Evolutionary conservation across 106 monocot genomes (phyloP), one percentile per base, ranked within the genome.

Genomic region (Dactylorhiza incarnata): DNA sequence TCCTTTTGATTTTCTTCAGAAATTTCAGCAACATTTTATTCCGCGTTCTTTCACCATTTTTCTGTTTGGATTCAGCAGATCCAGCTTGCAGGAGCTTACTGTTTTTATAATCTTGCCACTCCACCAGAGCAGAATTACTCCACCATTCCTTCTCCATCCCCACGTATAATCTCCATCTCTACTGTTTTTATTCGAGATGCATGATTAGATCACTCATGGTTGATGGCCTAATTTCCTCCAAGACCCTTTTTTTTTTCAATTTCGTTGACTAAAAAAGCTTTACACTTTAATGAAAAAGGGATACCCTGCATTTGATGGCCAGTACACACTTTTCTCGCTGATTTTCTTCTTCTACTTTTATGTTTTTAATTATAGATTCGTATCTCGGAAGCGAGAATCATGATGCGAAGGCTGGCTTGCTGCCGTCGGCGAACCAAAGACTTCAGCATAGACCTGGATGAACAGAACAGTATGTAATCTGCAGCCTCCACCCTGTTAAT

Each of bases 371-470:
- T 16, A 45, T 16, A 45, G 45, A 7, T 15, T 45, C 45, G 66
- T 11, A 69, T 1, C n/a, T 69, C 17, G 17, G 2, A 16, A 69
- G n/a, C 15, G 16, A 69, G 69, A 24, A 46, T 17, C 12, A 69
- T 69, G 68, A 91, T 88, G 91, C 83, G 53, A 85, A 82, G 75
- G 24, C 74, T 91, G 62, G 88, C 59, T 45, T 88, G 88, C 82
- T 91, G 91, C 54, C 81, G 88, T 67, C 79, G 88, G 19, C 68
- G 88, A 49, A 59, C 87, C 11, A 81, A 84, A 73, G 88, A 86
- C 49, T 56, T 85, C 78, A 91, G 91, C 80, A n/a, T 91, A 17
- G 91, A 91, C 67, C 80, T 91, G 8, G 91, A 86, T 16, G 91
- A 91, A 63, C 81, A 78, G 2, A 68, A 91, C n/a, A 83, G 91